phyloP scores from a whole-genome alignment of 169 alveolate genomes.

The Plasmodium berghei region DNA sequence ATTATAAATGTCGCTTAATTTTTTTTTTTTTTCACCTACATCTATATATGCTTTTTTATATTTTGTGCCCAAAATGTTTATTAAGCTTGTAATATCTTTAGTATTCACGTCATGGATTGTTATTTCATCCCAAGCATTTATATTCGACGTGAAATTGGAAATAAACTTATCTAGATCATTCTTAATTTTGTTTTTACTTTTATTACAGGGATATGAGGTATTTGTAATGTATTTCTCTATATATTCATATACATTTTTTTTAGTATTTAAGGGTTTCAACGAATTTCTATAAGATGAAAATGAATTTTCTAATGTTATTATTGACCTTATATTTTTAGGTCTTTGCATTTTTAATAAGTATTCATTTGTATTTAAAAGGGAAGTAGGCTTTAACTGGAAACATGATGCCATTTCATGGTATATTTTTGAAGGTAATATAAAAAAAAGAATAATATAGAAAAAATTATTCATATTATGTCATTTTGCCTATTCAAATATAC shows the following conservation, averaged over 20 bases:
- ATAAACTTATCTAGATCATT: conserved; percentile 20
- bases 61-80: conserved; percentile 35
- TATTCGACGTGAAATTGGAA: conserved; percentile 23
- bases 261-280: conserved; percentile 22
- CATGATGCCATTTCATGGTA: conserved; percentile 32
- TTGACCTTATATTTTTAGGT: conserved; percentile 12
- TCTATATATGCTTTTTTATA: conserved; percentile 49
- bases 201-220: conserved; percentile 4
- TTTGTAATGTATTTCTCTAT: conserved; percentile 29
- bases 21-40: conserved; percentile 41
- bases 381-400: conserved; percentile 53
- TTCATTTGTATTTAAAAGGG: conserved; percentile 24
- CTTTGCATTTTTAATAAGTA: conserved; percentile 16
- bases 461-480: conserved; percentile 72
- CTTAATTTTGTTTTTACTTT: conserved; percentile 17
- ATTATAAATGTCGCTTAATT: conserved; percentile 16
- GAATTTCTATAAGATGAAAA: neutral
- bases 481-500: conserved; percentile 30
- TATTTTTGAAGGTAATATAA: conserved; percentile 8
- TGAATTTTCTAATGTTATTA: conserved; percentile 42
- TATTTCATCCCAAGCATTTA: conserved; percentile 52
- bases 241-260: conserved; percentile 50
- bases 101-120: conserved; percentile 31
- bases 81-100: conserved; percentile 44
- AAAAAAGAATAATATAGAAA: conserved; percentile 24